Base-by-base conservation (phyloP, 805 yeast species). In the Metschnikowia santaceciliae region DNA sequence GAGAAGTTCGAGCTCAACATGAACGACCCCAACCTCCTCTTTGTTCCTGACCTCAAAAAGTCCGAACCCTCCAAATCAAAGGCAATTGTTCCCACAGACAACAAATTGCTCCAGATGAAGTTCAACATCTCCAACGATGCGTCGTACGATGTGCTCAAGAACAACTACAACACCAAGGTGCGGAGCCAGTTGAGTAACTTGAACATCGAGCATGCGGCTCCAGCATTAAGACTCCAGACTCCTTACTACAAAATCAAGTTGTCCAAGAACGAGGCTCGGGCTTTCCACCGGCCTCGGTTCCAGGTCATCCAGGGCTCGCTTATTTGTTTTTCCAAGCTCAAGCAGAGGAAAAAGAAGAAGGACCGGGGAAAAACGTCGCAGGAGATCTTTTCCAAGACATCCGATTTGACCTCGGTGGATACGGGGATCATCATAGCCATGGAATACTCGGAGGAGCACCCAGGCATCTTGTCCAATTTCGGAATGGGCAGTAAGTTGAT, bases 401-500 rank as follows among this genome's bases (percentile, higher is more conserved):
- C 81, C 3, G 97, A 91, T 64, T 73, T 94, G 51, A 84, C 97
- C 0, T 64, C 86, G 5, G 90, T 96, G 32, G 99, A 94, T 63
- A 79, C 89, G 2, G 90, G 90, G 0, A 81, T 83, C 13, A 76
- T 89, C 14, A 81, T 90, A 53, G 75, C 88, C 47, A 74, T 90
- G 75, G 99, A 94, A 64, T 94, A 92, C 64, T 81, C 94, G 11
- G 99, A 94, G 65, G 96, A 94, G 66, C 75, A 75, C 47, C 99
- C 99, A 0, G 70, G 83, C 42, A 86, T 88, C 1, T 70, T 94
- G 32, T 86, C 92, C 3, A 89, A 88, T 53, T 89, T 86, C 66
- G 99, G 99, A 52, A 94, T 94, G 99, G 95, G 96, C 6, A 86
- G 91, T 41, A 94, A 92, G 64, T 71, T 94, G 52, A 88, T 94